Percentiles rank a stretch among this genome's conserved stretches.
phyloP scores from a whole-genome alignment of 2,329 filamentous ascomycete genomes.

The Scopulariopsis brevicaulis region DNA sequence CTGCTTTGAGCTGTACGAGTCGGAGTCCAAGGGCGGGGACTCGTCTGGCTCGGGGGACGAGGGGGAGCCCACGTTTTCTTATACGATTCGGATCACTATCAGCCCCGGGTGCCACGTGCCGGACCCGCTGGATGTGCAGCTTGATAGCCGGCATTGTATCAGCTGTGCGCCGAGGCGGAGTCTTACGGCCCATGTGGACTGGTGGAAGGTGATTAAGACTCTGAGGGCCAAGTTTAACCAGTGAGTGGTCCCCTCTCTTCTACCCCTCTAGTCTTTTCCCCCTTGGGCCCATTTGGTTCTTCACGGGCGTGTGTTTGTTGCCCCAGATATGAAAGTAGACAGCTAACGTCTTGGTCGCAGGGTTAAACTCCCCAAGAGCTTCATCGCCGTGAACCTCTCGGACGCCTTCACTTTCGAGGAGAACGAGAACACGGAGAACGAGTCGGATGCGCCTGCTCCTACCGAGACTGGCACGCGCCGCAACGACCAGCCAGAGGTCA shows the following conservation, averaged over 20 bases:
- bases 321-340: neutral
- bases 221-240: conserved; percentile 90
- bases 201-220: conserved; percentile 95
- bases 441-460: neutral
- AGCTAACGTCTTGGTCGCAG: conserved; percentile 18
- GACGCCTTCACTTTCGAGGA: conserved; percentile 51
- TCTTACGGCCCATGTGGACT: conserved; percentile 83
- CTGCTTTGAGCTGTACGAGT: conserved; percentile 96
- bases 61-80: conserved; percentile 64
- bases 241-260: conserved; percentile 36
- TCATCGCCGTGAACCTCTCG: conserved; percentile 52
- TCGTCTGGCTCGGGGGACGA: conserved; percentile 21
- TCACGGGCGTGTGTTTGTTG: neutral
- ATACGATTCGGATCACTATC: conserved; percentile 93
- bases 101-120: conserved; percentile 94
- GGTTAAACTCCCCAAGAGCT: conserved; percentile 56
- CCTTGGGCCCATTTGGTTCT: neutral
- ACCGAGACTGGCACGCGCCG: neutral
- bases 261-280: conserved; percentile 6
- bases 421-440: conserved; percentile 26
- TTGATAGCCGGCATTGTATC: conserved; percentile 94
- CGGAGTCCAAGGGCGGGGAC: conserved; percentile 55
- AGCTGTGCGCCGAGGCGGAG: conserved; percentile 85
- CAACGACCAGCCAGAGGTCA: neutral
- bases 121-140: conserved; percentile 89